phyloP scores from a whole-genome alignment of 2,329 filamentous ascomycete genomes.

The Coniochaeta hoffmannii region DNA sequence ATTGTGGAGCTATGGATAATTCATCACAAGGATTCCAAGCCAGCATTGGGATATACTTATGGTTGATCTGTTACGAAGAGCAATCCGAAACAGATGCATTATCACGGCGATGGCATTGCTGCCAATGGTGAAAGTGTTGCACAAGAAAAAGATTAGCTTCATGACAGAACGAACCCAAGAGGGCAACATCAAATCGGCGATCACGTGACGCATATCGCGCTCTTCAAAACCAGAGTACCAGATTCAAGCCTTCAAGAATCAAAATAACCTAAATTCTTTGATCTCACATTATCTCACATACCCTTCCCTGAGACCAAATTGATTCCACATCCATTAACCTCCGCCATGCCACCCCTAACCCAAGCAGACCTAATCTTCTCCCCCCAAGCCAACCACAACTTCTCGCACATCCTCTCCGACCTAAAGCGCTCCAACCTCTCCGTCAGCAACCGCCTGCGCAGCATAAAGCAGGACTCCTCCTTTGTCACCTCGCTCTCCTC shows the following conservation, averaged over 20 bases:
- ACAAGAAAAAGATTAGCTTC: too few relatives aligned
- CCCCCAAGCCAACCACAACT: constrained; percentile 49
- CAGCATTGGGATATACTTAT: too few relatives aligned
- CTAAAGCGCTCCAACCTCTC: constrained; percentile 72
- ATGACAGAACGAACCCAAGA: too few relatives aligned
- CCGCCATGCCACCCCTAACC: background rate
- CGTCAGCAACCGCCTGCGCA: constrained; percentile 72
- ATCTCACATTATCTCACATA: too few relatives aligned
- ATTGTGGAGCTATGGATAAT: too few relatives aligned
- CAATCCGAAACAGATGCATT: too few relatives aligned
- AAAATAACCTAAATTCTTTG: too few relatives aligned
- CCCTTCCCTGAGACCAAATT: too few relatives aligned
- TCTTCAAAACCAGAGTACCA: background rate
- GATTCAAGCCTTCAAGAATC: background rate
- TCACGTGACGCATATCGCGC: background rate
- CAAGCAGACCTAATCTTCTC: constrained; percentile 33
- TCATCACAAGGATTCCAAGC: too few relatives aligned
- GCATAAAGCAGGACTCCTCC: constrained; percentile 66
- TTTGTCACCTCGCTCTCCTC: constrained; percentile 61
- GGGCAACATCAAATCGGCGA: background rate
- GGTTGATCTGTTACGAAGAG: too few relatives aligned
- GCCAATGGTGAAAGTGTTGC: too few relatives aligned
- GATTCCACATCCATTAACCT: background rate
- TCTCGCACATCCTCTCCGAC: constrained; percentile 62
- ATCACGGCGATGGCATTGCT: too few relatives aligned